Conservation (phyloP, 2,329 filamentous ascomycete genomes). For the Pseudocercospora cruenta region DNA sequence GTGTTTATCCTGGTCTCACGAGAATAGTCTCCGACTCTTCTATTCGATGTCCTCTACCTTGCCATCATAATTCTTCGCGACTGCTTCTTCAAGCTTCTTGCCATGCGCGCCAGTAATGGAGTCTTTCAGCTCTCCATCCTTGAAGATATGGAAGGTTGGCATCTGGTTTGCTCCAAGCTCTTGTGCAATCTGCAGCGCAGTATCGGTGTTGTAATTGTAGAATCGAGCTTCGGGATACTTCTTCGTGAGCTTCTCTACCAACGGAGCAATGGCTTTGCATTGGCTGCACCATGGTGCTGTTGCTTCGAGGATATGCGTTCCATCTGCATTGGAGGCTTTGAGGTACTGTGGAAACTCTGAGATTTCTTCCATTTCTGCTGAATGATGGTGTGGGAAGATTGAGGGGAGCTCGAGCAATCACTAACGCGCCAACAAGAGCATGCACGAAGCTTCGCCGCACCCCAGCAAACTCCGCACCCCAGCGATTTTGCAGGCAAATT, state of each 20-base stretch:
- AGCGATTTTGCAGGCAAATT: too few species aligned
- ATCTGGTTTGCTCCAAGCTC: conserved; percentile 38
- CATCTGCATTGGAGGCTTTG: conserved; percentile 37
- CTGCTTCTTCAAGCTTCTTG: conserved; percentile 35
- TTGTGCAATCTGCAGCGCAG: conserved; percentile 37
- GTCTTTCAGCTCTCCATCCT: conserved; percentile 37
- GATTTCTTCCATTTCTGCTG: conserved; percentile 35
- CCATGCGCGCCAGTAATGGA: conserved; percentile 37
- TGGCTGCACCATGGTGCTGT: conserved; percentile 36
- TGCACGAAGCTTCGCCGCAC: too few species aligned
- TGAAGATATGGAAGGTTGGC: conserved; percentile 41
- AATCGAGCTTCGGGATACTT: conserved; percentile 39
- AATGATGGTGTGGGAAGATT: background rate
- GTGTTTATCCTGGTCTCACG: background rate
- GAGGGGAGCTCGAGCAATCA: background rate
- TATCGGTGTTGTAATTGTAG: conserved; percentile 38
- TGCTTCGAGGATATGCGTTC: conserved; percentile 37
- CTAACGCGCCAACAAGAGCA: background rate
- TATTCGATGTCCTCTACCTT: conserved; percentile 28
- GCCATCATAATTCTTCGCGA: conserved; percentile 35
- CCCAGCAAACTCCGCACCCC: too few species aligned
- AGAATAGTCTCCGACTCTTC: background rate
- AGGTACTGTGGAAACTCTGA: conserved; percentile 35
- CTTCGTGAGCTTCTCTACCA: conserved; percentile 36
- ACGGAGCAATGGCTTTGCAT: conserved; percentile 40